Evolutionary conservation across 2,329 filamentous ascomycete genomes (phyloP).

Genomic region (Colletotrichum lini): DNA sequence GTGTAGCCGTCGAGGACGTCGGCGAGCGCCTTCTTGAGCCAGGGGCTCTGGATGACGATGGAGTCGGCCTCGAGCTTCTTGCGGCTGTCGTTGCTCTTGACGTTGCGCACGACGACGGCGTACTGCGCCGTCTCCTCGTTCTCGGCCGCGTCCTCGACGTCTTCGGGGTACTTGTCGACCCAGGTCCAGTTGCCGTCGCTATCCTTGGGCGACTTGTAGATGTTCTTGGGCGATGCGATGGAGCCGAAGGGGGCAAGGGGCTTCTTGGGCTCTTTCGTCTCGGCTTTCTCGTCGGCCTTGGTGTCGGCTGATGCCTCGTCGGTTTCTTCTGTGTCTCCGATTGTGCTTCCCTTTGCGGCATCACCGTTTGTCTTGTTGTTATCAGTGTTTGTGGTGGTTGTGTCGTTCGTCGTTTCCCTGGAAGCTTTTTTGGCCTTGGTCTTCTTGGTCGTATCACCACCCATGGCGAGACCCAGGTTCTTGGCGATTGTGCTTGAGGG

Average conservation of each 20-base stretch:
- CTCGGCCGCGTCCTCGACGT: constrained; percentile 70
- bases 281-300: constrained; percentile 34
- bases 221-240: constrained; percentile 57
- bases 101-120: constrained; percentile 72
- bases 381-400: not conserved
- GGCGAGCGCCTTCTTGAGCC: constrained; percentile 69
- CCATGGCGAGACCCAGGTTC: constrained; percentile 23
- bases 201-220: constrained; percentile 61
- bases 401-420: constrained; percentile 19
- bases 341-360: not conserved
- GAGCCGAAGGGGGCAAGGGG: constrained; percentile 50
- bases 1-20: constrained; percentile 71
- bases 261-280: constrained; percentile 45
- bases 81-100: constrained; percentile 69
- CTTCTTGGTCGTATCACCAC: not conserved
- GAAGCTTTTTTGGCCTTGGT: not conserved
- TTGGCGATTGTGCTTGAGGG: constrained; percentile 24
- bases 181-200: constrained; percentile 66
- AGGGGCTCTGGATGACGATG: constrained; percentile 74
- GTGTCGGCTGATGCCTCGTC: constrained; percentile 44
- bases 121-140: constrained; percentile 74
- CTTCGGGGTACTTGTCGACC: constrained; percentile 69
- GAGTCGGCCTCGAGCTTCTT: constrained; percentile 74
- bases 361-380: not conserved
- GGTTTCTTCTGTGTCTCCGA: constrained; percentile 8